Conservation (phyloP, 805 yeast species). For the Millerozyma acaciae region DNA sequence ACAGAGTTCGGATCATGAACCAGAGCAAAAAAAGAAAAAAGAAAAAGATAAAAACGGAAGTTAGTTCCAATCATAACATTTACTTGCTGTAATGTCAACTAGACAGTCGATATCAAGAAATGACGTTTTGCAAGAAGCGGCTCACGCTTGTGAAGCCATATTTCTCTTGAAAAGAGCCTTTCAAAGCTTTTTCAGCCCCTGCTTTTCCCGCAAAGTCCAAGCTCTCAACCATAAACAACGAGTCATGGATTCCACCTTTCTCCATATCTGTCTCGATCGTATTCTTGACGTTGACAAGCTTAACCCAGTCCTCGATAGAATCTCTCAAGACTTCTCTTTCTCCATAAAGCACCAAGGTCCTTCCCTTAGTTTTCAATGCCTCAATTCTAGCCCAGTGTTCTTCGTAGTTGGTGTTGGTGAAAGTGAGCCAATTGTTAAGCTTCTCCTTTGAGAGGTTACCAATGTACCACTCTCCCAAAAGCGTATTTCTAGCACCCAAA, state of each 20-base stretch:
- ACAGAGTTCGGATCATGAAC: no score
- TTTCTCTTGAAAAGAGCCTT: background rate
- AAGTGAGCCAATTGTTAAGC: slow-evolving; percentile 17
- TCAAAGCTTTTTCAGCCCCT: slow-evolving; percentile 1
- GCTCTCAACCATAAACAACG: slow-evolving; percentile 30
- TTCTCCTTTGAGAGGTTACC: slow-evolving; percentile 16
- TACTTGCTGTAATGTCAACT: no score
- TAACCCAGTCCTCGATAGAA: slow-evolving; percentile 24
- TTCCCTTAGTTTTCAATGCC: slow-evolving; percentile 17
- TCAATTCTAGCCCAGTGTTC: slow-evolving; percentile 25
- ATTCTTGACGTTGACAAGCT: slow-evolving; percentile 16
- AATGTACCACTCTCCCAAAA: slow-evolving; percentile 31
- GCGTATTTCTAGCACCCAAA: slow-evolving; percentile 24
- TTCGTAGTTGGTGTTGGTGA: slow-evolving; percentile 19
- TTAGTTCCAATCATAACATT: no score
- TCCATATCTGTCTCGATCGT: slow-evolving; percentile 20
- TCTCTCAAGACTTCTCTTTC: slow-evolving; percentile 31
- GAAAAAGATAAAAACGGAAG: no score
- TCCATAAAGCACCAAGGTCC: slow-evolving; percentile 25
- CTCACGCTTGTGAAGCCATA: background rate
- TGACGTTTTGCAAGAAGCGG: background rate
- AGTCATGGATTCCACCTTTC: slow-evolving; percentile 34
- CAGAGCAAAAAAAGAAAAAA: no score
- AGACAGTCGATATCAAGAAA: no score
- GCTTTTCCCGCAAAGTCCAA: slow-evolving; percentile 14